Evolutionary conservation across 1,284 basidiomycete species (phyloP).

Genomic region (Coriolopsis trogii): DNA sequence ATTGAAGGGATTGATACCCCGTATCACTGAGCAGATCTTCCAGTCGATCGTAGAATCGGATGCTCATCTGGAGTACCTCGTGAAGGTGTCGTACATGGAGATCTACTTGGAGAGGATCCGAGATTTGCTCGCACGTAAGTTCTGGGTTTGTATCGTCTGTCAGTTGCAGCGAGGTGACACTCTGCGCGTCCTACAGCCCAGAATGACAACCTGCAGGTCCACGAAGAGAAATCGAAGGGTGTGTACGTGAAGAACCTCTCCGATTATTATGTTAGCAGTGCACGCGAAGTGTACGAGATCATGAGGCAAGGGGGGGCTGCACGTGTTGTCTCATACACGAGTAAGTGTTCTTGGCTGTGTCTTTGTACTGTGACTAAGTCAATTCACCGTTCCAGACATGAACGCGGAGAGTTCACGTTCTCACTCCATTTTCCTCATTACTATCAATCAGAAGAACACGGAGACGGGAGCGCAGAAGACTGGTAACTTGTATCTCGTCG

Average conservation of each 20-base stretch:
- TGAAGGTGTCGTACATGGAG: slow-evolving; percentile 99
- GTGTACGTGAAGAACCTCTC: slow-evolving; percentile 99
- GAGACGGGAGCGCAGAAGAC: slow-evolving; percentile 96
- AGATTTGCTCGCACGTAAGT: slow-evolving; percentile 93
- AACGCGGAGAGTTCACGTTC: slow-evolving; percentile 99
- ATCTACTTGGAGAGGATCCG: slow-evolving; percentile 98
- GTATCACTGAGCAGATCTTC: slow-evolving; percentile 99
- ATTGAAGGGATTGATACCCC: slow-evolving; percentile 95
- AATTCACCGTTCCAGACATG: slow-evolving; percentile 73
- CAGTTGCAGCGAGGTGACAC: neutral
- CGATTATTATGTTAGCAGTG: slow-evolving; percentile 97
- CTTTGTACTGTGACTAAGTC: neutral
- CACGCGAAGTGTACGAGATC: slow-evolving; percentile 98
- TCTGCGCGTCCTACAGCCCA: slow-evolving; percentile 69
- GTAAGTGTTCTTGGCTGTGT: slow-evolving; percentile 58
- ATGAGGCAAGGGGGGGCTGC: slow-evolving; percentile 96
- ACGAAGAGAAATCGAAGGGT: slow-evolving; percentile 97
- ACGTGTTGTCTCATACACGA: slow-evolving; percentile 93
- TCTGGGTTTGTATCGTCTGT: neutral
- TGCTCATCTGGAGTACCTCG: slow-evolving; percentile 94
- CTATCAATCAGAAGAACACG: slow-evolving; percentile 95
- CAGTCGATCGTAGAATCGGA: slow-evolving; percentile 96
- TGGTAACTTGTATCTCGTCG: slow-evolving; percentile 97
- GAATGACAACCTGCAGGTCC: slow-evolving; percentile 98
- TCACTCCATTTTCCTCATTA: slow-evolving; percentile 98